A percentile compares a stretch with the other conserved stretches of the same genome.
Conservation (phyloP, 305 asterid genomes). For the Lippia alba region DNA sequence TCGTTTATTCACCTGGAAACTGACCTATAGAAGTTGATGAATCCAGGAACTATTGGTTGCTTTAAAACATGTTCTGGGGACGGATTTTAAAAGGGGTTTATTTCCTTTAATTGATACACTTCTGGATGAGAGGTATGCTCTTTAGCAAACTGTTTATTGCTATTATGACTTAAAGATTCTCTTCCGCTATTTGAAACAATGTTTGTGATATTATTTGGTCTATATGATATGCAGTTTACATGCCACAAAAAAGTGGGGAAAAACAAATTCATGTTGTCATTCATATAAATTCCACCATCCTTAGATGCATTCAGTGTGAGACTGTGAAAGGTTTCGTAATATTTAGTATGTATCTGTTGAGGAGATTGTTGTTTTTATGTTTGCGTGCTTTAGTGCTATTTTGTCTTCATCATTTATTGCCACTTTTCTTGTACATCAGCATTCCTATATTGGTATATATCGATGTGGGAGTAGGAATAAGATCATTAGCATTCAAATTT, state of each 20-base stretch:
- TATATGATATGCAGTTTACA: conserved; percentile 19
- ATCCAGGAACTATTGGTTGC: conserved; percentile 96
- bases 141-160: conserved; percentile 28
- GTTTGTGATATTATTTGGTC: conserved; percentile 26
- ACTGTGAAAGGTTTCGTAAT: conserved; percentile 12
- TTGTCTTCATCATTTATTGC: not conserved
- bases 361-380: not conserved
- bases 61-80: conserved; percentile 95
- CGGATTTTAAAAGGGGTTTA: conserved; percentile 97
- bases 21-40: conserved; percentile 40
- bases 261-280: not conserved
- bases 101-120: conserved; percentile 96
- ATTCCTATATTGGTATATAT: conserved; percentile 20
- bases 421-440: conserved; percentile 9
- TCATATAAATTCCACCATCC: conserved; percentile 22
- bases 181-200: conserved; percentile 5
- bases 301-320: conserved; percentile 21
- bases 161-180: conserved; percentile 23
- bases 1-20: conserved; percentile 31
- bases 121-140: conserved; percentile 91
- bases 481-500: conserved; percentile 27
- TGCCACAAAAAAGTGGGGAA: conserved; percentile 10
- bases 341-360: conserved; percentile 21
- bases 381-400: conserved; percentile 1
- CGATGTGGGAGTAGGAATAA: not conserved